A percentile compares a stretch with the other conserved stretches of the same genome.
Evolutionary conservation across 83 land plant species (phyloP).

Genomic region (Picea mariana): DNA sequence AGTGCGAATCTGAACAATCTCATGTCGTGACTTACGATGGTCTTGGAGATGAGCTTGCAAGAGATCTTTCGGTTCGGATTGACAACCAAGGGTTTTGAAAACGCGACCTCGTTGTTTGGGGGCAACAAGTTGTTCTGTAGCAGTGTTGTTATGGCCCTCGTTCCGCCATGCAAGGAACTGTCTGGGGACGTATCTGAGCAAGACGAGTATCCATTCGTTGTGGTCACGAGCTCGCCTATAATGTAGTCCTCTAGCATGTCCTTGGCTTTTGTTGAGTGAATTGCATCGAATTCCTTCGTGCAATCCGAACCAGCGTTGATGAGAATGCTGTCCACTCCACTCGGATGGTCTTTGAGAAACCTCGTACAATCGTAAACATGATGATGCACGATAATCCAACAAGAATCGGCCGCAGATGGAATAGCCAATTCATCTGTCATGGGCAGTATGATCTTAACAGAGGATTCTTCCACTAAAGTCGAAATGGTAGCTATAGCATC

Average conservation of each 20-base stretch:
- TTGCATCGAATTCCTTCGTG: constrained; percentile 98
- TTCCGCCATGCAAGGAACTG: constrained; percentile 53
- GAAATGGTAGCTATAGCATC: too few relatives aligned
- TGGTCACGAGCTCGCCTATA: constrained; percentile 67
- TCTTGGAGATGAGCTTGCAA: constrained; percentile 54
- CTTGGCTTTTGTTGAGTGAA: constrained; percentile 91
- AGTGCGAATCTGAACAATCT: constrained; percentile 76
- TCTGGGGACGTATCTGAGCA: constrained; percentile 43
- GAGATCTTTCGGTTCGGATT: constrained; percentile 61
- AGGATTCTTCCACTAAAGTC: too few relatives aligned
- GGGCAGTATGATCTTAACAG: too few relatives aligned
- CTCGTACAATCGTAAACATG: constrained; percentile 91
- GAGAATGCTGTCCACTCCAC: constrained; percentile 81
- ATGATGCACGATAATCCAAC: constrained; percentile 87
- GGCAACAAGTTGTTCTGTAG: constrained; percentile 26
- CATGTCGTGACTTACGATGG: constrained; percentile 56
- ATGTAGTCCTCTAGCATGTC: constrained; percentile 75
- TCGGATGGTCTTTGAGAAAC: constrained; percentile 88
- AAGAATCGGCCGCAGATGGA: constrained; percentile 67
- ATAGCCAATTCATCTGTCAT: too few relatives aligned
- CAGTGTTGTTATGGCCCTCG: constrained; percentile 14
- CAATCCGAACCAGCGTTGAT: constrained; percentile 90
- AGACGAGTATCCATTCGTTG: constrained; percentile 22
- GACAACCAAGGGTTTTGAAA: too few relatives aligned
- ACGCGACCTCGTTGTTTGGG: too few relatives aligned